Evolutionary conservation across 805 yeast species (phyloP), one percentile per base, ranked within the genome.

Genomic region (Isabelozyma gotoi): DNA sequence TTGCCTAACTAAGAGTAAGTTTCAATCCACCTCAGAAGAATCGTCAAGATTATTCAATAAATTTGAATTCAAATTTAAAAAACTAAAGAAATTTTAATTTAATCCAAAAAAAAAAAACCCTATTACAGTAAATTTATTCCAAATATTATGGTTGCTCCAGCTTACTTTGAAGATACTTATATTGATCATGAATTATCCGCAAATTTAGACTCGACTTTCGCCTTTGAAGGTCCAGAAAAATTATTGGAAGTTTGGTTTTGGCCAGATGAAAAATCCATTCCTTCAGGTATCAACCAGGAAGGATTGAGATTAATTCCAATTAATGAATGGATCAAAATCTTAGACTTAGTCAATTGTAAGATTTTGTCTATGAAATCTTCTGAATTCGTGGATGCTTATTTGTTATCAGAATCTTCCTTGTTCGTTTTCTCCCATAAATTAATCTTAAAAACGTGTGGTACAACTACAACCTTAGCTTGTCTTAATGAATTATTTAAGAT

Each of bases 161-260:
- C 73, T 36, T 66, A 63, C 56, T 35, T 46, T 41, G 67, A 69
- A 44, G 77, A 74, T 54, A 60, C 76, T 16, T 82, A 75, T 59
- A 81, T 89, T 55, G 91, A 91, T 65, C 92, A 85, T 63, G 88
- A 84, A 47, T 72, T 88, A 39, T 84, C 96, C 7, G 83, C 82
- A 36, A 77, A 79, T 47, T 72, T 91, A 50, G 97, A 91, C 68
- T 90, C 97, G 15, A 76, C 96, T 11, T 85, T 82, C 59, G 96
- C 97, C 2, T 92, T 92, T 61, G 98, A 92, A 71, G 98, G 99
- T 5, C 98, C 99, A 24, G 98, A 92, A 65, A 94, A 92, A 65
- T 73, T 92, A 44, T 73, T 94, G 34, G 97, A 92, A 62, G 73
- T 92, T 45, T 91, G 97, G 97, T 83, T 90, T 60, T 82, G 83